Conservation (phyloP, 306 rosid genomes). For the Fagus sylvatica region DNA sequence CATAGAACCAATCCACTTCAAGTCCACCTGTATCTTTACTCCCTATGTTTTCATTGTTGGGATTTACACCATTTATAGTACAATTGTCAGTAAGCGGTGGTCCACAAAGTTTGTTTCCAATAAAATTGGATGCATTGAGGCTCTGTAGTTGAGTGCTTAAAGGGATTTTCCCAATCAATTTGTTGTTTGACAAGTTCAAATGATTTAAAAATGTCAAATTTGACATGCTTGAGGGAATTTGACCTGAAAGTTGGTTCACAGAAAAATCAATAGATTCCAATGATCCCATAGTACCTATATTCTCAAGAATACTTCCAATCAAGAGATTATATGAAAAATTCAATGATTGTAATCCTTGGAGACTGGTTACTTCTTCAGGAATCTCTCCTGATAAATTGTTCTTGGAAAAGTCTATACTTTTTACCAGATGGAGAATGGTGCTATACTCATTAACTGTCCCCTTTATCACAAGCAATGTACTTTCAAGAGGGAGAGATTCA, state of each 20-base stretch:
- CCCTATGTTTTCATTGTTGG: too few relatives aligned
- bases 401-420: conserved; percentile 8
- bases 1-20: too few relatives aligned
- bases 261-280: conserved; percentile 19
- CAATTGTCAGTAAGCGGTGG: too few relatives aligned
- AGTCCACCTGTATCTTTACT: too few relatives aligned
- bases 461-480: neutral
- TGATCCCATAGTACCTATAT: neutral
- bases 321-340: neutral
- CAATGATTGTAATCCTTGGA: neutral
- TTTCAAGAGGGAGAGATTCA: too few relatives aligned
- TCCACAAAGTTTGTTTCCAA: neutral
- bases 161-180: conserved; percentile 10
- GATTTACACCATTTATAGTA: too few relatives aligned
- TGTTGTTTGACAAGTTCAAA: conserved; percentile 12
- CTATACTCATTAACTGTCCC: neutral
- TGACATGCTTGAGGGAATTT: conserved; percentile 8
- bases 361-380: neutral
- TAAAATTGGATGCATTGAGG: neutral
- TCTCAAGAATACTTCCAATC: neutral
- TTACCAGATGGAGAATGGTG: neutral
- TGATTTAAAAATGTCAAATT: neutral
- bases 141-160: neutral
- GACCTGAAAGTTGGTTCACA: conserved; percentile 8
- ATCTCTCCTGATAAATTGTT: conserved; percentile 7